A percentile compares a stretch with the other conserved stretches of the same genome.
These are phyloP conservation scores for Candida insectorum DNA, from an alignment of 805 yeast species.

Conservation along the genomic window DNA sequence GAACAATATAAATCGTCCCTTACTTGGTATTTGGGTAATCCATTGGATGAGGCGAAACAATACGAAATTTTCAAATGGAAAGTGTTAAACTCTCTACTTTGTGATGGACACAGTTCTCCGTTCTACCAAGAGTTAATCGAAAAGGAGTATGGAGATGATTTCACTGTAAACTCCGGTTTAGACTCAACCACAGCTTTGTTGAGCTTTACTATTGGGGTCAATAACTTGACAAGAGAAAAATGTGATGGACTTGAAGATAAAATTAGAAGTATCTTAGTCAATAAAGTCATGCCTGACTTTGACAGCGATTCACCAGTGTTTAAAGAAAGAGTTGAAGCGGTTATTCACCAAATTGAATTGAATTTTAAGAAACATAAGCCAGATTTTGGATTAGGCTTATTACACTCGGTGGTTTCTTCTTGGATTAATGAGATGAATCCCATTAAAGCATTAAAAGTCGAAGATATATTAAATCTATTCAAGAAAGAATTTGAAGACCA, in stretches of 20 bases:
- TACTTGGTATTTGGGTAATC: conserved; percentile 84
- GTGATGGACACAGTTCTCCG: conserved; percentile 92
- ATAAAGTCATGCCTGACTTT: conserved; percentile 34
- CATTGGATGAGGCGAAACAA: conserved; percentile 47
- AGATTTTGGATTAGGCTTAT: conserved; percentile 78
- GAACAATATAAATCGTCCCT: conserved; percentile 77
- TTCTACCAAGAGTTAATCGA: conserved; percentile 85
- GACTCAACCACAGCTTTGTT: conserved; percentile 77
- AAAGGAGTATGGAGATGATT: conserved; percentile 80
- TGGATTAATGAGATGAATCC: conserved; percentile 87
- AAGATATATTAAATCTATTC: conserved; percentile 56
- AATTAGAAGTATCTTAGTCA: conserved; percentile 45
- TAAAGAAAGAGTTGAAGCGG: conserved; percentile 64
- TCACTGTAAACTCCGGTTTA: conserved; percentile 81
- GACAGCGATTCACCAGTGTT: conserved; percentile 19
- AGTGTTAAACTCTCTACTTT: conserved; percentile 63
- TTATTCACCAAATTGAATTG: conserved; percentile 84
- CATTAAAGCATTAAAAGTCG: conserved; percentile 62
- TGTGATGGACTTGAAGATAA: conserved; percentile 47
- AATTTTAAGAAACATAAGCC: conserved; percentile 83
- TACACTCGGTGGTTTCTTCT: conserved; percentile 73
- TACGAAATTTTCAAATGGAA: conserved; percentile 73
- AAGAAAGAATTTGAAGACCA: conserved; percentile 51
- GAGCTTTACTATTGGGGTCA: conserved; percentile 80
- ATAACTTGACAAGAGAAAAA: conserved; percentile 56